Base-by-base conservation (phyloP, 2,329 filamentous ascomycete genomes). In the Neonectria magnoliae region DNA sequence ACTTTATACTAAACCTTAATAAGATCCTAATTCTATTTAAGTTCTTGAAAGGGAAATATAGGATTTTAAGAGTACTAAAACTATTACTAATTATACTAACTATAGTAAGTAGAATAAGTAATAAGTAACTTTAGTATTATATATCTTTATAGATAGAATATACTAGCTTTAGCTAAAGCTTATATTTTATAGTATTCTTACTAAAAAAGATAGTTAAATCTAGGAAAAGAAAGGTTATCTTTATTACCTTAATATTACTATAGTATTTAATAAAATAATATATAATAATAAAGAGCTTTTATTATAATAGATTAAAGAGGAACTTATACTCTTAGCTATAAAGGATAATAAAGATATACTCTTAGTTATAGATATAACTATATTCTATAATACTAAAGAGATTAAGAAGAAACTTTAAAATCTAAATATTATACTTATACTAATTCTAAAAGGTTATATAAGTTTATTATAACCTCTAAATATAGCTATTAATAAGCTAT, bases 281-380 rank as follows among this genome's bases (percentile, higher is more conserved):
- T 57, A 57, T n/a, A 57, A 57, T 16, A 57, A 57, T 22, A 25
- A 57, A 25, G 41, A 45, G 10, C 41, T 57, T 25, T 38, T 57
- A 25, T 38, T 22, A 13, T 22, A 44, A 36, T 57, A 41, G 54
- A 57, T 57, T 27, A 16, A 31, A 2, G 36, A 44, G 2, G 27
- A 44, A 16, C 20, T 44, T 33, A 9, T 11, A 5, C 18, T 10
- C 25, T 44, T 45, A 14, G n/a, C n/a, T 22, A 7, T 36, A 7
- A 7, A 18, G 5, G 31, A 52, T 20, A 11, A 18, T 10, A 2
- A 52, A 18, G 29, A 52, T 9, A 31, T n/a, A 4, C 50, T 52
- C 29, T 38, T 52, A 16, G 50, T 52, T 11, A 52, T 52, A 16
- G 50, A 52, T 18, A 29, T 18, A 16, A 29, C 29, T 9, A 38